Conservation (phyloP, 176 grass and related monocot species). For the Ananas comosus region DNA sequence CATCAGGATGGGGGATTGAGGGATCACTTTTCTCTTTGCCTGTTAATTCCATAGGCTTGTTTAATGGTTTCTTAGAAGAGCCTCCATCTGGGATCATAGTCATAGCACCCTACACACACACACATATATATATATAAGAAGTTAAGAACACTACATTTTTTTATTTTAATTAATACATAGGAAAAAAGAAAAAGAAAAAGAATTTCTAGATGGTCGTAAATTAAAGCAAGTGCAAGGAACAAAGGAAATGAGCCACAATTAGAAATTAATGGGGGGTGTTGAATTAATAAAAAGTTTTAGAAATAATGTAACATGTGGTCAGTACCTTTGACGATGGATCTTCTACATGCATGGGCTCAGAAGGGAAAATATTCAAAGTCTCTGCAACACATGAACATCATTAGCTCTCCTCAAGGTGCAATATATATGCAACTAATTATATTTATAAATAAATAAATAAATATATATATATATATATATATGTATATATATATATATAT, state of each 20-base stretch:
- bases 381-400: conserved; percentile 26
- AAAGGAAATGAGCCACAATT: too few relatives aligned
- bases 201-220: neutral
- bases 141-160: neutral
- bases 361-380: conserved; percentile 78
- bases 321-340: conserved; percentile 26
- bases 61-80: conserved; percentile 9
- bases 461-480: neutral
- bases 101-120: conserved; percentile 1
- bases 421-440: neutral
- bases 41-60: conserved; percentile 5
- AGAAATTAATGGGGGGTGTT: too few relatives aligned
- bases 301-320: too few relatives aligned
- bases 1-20: neutral
- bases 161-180: neutral
- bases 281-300: too few relatives aligned
- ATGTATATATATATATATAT: neutral
- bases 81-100: conserved; percentile 5
- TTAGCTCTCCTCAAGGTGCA: neutral
- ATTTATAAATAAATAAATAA: neutral
- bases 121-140: neutral
- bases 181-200: neutral
- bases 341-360: conserved; percentile 49
- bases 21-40: neutral
- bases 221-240: neutral